phyloP scores from a whole-genome alignment of 2,329 filamentous ascomycete genomes.

The Davidsoniella eucalypti region DNA sequence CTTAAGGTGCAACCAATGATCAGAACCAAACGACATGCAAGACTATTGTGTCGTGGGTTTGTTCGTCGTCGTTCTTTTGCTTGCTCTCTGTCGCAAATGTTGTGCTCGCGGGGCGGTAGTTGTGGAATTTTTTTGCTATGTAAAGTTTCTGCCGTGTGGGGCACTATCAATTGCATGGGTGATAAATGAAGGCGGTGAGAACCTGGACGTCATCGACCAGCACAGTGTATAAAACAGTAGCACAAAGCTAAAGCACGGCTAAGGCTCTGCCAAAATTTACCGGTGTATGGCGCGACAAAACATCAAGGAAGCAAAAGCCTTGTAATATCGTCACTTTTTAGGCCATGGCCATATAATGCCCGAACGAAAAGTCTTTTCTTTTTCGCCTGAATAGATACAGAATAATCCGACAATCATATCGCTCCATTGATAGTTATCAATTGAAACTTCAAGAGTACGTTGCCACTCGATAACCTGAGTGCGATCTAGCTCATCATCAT shows the following conservation, averaged over 20 bases:
- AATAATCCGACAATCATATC: too few species aligned
- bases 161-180: constrained; percentile 1
- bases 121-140: constrained; percentile 11
- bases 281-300: too few species aligned
- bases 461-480: constrained; percentile 4
- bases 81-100: neutral
- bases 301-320: too few species aligned
- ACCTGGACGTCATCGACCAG: neutral
- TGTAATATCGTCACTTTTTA: too few species aligned
- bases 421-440: neutral
- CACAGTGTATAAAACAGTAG: neutral
- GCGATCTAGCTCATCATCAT: constrained; percentile 11
- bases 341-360: too few species aligned
- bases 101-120: constrained; percentile 9
- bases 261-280: neutral
- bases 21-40: neutral
- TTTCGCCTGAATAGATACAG: too few species aligned
- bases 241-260: neutral
- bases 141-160: constrained; percentile 12
- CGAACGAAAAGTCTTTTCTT: too few species aligned
- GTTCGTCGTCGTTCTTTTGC: neutral
- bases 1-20: neutral
- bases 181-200: constrained; percentile 10
- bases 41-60: constrained; percentile 6
- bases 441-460: constrained; percentile 10